Evolutionary conservation across 768 basidiomycete species (phyloP), one percentile per base, ranked within the genome.

Genomic region (Russula sp.): DNA sequence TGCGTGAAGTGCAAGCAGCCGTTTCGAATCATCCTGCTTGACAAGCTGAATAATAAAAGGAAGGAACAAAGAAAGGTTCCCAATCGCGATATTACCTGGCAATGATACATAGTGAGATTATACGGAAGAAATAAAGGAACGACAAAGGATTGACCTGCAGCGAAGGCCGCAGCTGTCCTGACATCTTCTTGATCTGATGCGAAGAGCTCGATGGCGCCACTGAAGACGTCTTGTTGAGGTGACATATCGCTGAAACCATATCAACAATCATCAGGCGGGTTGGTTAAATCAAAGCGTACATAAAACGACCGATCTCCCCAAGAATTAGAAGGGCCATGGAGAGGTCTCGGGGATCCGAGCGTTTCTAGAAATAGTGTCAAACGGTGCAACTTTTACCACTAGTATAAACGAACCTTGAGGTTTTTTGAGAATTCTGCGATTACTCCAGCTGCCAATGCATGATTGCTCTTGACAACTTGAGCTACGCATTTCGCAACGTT

Each of bases 41-140:
- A 88, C 79, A 66, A 91, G 80, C 67, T 86, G 85, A 66, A 97
- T 82, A 65, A 98, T 88, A 6, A 79, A 78, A 32, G 93, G 93
- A 4, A 98, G 78, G 81, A 93, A 97, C 68, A 86, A 83, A 13
- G 85, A 83, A 25, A 95, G 77, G 68, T 93, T 96, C 5, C 97
- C 97, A 43, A 98, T 95, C 13, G 95, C 91, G 53, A 99, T 90
- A 71, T 98, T 98, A 41, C 95, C 94, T 89, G 45, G 2, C 10
- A 29, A 34, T 38, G 34, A 16, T 32, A 7, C 29, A 61, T 11
- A 5, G 18, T 53, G 25, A 49, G 35, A 22, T 42, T 35, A 50
- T 10, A 34, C 53, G 16, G 14, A 13, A 45, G 16, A 35, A 22
- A 47, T 7, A 13, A 22, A 41, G 18, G 25, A 35, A 69, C 81